Conservation (phyloP, 306 rosid genomes). For the Urtica urens region DNA sequence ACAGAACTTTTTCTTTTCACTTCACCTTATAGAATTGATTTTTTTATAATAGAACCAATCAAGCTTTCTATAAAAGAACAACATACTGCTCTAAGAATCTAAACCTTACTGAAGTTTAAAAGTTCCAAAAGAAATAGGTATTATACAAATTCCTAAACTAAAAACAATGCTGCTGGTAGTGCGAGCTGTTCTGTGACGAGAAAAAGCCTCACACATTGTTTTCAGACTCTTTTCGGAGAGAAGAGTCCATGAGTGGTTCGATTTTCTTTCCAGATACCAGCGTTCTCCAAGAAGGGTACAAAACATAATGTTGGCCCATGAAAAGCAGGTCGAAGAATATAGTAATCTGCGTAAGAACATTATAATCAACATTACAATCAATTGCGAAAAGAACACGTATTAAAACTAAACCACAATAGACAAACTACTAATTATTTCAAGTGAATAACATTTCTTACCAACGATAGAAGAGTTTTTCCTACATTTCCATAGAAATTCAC, state of each 20-base stretch:
- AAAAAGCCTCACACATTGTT: conserved; percentile 28
- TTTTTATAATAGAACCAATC: too few relatives aligned
- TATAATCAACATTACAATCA: neutral
- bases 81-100: neutral
- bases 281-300: conserved; percentile 34
- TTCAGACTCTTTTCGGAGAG: conserved; percentile 11
- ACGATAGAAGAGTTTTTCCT: conserved; percentile 63
- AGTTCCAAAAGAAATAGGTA: neutral
- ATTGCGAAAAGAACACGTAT: neutral
- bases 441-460: conserved; percentile 38
- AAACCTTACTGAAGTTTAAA: neutral
- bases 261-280: conserved; percentile 18
- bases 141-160: too few relatives aligned
- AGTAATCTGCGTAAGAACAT: conserved; percentile 49
- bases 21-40: too few relatives aligned
- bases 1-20: too few relatives aligned
- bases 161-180: too few relatives aligned
- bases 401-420: neutral
- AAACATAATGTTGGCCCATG: conserved; percentile 56
- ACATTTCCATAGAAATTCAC: conserved; percentile 77
- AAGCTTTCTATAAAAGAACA: neutral
- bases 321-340: conserved; percentile 65
- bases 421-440: neutral
- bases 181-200: too few relatives aligned
- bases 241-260: conserved; percentile 35